Conservation (phyloP, 2,329 filamentous ascomycete genomes). For the Monosporascus sp. region DNA sequence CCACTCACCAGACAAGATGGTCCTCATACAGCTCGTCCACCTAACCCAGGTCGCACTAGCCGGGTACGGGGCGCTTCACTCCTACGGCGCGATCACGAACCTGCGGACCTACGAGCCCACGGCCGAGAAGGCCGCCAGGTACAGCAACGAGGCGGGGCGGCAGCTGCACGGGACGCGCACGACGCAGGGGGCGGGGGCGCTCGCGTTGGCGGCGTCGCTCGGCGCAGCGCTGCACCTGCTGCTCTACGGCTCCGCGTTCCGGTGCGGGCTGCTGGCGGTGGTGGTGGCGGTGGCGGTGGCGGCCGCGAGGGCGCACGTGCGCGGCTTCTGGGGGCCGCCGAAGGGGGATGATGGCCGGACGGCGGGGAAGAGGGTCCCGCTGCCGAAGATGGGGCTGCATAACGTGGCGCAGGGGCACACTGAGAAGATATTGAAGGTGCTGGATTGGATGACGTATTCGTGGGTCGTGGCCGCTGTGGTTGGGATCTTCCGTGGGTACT, state of each 20-base stretch:
- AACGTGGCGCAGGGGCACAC: constrained; percentile 20
- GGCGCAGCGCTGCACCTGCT: constrained; percentile 13
- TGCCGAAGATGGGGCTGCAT: constrained; percentile 22
- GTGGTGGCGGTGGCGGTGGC: constrained; percentile 10
- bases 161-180: constrained; percentile 39
- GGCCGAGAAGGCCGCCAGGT: constrained; percentile 38
- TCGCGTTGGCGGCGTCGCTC: constrained; percentile 27
- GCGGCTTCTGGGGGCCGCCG: constrained; percentile 13
- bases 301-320: constrained; percentile 15
- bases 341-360: not conserved
- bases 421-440: constrained; percentile 13
- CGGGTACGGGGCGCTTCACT: constrained; percentile 37
- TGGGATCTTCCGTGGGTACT: constrained; percentile 16
- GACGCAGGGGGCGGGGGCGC: constrained; percentile 35
- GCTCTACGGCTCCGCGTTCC: constrained; percentile 5
- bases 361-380: constrained; percentile 13
- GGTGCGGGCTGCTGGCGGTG: constrained; percentile 10
- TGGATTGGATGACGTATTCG: constrained; percentile 16
- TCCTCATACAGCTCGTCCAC: constrained; percentile 28
- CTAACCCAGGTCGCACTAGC: constrained; percentile 33
- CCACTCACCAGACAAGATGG: not conserved
- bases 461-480: constrained; percentile 17
- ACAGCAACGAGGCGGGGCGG: constrained; percentile 35
- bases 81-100: constrained; percentile 37
- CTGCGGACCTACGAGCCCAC: constrained; percentile 40